Percentiles rank a stretch among this genome's conserved stretches.
These are phyloP conservation scores for Sordaria brevicollis DNA, from an alignment of 495 filamentous ascomycete genomes.

Conservation along the genomic window DNA sequence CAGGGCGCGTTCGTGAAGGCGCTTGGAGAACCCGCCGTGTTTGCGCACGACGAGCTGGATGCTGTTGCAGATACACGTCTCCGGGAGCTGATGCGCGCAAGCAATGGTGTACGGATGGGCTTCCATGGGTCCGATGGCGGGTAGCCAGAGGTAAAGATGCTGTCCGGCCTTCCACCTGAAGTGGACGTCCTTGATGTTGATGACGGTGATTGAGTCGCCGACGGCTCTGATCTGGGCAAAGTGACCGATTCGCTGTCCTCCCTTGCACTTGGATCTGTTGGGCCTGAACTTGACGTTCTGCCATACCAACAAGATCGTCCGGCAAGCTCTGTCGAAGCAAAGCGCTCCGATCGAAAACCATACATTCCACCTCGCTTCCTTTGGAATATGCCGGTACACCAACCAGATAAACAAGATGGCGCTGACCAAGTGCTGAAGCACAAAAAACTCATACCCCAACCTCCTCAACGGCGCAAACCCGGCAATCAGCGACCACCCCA, in stretches of 20 bases:
- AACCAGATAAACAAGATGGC: slow-evolving; percentile 58
- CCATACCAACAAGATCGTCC: slow-evolving; percentile 43
- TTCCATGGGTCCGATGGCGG: slow-evolving; percentile 56
- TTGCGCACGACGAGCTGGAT: slow-evolving; percentile 66
- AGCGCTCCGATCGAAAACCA: slow-evolving; percentile 67
- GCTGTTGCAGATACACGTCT: slow-evolving; percentile 42
- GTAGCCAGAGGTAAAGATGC: slow-evolving; percentile 67
- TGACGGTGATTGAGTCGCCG: slow-evolving; percentile 50
- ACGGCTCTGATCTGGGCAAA: slow-evolving; percentile 54
- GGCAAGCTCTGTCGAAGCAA: slow-evolving; percentile 56
- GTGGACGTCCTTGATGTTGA: slow-evolving; percentile 59
- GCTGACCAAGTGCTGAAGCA: slow-evolving; percentile 65
- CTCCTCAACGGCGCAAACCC: slow-evolving; percentile 59
- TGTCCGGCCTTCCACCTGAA: slow-evolving; percentile 70
- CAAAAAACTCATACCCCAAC: slow-evolving; percentile 69
- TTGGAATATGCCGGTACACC: slow-evolving; percentile 55
- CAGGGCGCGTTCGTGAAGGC: slow-evolving; percentile 52
- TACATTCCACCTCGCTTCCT: slow-evolving; percentile 44
- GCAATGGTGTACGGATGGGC: slow-evolving; percentile 78
- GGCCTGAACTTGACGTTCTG: slow-evolving; percentile 47
- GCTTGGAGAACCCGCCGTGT: slow-evolving; percentile 58
- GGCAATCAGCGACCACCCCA: slow-evolving; percentile 61
- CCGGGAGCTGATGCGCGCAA: slow-evolving; percentile 31
- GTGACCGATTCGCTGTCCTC: slow-evolving; percentile 36
- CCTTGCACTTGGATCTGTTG: slow-evolving; percentile 27